Evolutionary conservation across 106 monocot genomes (phyloP), one percentile per base, ranked within the genome.

Genomic region (Vanilla planifolia): DNA sequence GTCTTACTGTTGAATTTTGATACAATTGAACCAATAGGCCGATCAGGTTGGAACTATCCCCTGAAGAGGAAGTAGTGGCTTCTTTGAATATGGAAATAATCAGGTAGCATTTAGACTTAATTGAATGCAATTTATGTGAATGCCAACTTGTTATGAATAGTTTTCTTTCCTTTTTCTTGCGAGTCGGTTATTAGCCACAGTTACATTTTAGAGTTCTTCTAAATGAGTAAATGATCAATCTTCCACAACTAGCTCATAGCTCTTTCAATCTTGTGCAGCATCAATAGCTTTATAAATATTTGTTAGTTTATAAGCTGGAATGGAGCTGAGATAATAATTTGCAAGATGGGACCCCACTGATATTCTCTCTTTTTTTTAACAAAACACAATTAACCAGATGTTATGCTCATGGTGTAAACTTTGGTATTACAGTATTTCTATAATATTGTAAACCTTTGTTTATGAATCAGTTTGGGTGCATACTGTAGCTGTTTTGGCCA

Each of bases 51-150:
- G 92, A 99, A 30, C 74, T 99, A 46, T 92, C 98, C 55, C 98
- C 98, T 26, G 98, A 92, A 69, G 98, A 99, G 64, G 92, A 99
- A 80, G 71, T 88, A 36, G 68, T 83, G 62, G 77, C 68, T 75
- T 85, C 92, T 29, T 82, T 88, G 84, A 65, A 99, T 59, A 77
- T 82, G 82, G 80, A 73, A 47, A 69, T 71, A 55, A 85, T 99
- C 57, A 99, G 92, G 98, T 99, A 43, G 9, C 48, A 5, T 64
- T 46, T 51, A 19, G 11, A 16, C 52, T 16, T 14, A 17, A 36
- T 20, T 4, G 23, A 27, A 30, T 55, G 10, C 53, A 53, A 36
- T 35, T 57, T 21, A 57, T 19, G 8, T 57, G 4, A 57, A 35
- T 57, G 25, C 35, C 28, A 36, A n/a, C 30, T 53, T 30, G 15